These are phyloP conservation scores for Ottelia alismoides DNA, from an alignment of 106 monocot species.

Conservation along the genomic window DNA sequence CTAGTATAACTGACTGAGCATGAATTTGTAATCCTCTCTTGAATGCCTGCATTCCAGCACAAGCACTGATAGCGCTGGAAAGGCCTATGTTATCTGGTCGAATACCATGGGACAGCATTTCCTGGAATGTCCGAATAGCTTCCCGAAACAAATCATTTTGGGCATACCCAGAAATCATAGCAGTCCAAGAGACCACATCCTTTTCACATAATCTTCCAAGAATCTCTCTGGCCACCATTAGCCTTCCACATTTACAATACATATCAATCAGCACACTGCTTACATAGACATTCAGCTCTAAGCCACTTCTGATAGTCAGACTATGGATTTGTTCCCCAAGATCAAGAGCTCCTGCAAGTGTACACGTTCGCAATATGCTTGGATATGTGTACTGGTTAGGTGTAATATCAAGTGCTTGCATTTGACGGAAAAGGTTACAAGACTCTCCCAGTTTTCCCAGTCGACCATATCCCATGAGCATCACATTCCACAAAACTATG, in stretches of 20 bases:
- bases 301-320: slow-evolving; percentile 47
- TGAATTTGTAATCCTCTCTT: slow-evolving; percentile 55
- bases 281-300: slow-evolving; percentile 49
- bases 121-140: slow-evolving; percentile 56
- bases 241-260: slow-evolving; percentile 70
- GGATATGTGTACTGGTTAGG: slow-evolving; percentile 83
- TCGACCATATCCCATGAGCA: slow-evolving; percentile 81
- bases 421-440: slow-evolving; percentile 43
- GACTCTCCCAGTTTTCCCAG: slow-evolving; percentile 43
- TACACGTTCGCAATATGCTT: slow-evolving; percentile 73
- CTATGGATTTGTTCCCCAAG: slow-evolving; percentile 70
- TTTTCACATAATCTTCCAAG: slow-evolving; percentile 35
- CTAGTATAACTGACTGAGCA: slow-evolving; percentile 37
- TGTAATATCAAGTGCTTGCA: slow-evolving; percentile 34
- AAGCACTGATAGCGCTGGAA: slow-evolving; percentile 68
- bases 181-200: slow-evolving; percentile 86
- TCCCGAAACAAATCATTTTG: slow-evolving; percentile 52
- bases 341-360: slow-evolving; percentile 27
- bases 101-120: slow-evolving; percentile 42
- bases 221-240: slow-evolving; percentile 38
- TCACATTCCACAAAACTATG: slow-evolving; percentile 82
- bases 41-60: slow-evolving; percentile 54
- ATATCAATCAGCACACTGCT: slow-evolving; percentile 72
- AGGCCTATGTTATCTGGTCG: slow-evolving; percentile 58
- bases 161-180: slow-evolving; percentile 82